A percentile compares a stretch with the other conserved stretches of the same genome.
Evolutionary conservation across 2,329 filamentous ascomycete species (phyloP).

Genomic region (Byssochlamys sp.): DNA sequence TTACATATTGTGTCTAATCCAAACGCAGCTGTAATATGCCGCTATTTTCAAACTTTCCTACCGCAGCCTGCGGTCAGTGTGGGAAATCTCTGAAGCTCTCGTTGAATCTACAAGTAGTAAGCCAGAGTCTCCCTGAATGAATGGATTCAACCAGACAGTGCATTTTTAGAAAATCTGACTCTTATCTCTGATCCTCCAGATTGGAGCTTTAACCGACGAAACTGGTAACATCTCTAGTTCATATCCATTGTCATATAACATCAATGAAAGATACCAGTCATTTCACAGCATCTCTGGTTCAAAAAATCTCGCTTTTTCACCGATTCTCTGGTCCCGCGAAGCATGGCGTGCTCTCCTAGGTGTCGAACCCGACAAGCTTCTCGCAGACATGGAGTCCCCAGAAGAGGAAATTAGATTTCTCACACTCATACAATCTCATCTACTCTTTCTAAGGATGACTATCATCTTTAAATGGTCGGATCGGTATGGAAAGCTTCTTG

Average conservation of each 20-base stretch:
- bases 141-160: neutral
- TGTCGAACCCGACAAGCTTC: conserved; percentile 28
- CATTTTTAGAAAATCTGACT: neutral
- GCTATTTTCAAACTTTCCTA: conserved; percentile 34
- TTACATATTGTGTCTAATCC: neutral
- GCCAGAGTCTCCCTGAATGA: neutral
- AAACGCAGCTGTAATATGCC: conserved; percentile 36
- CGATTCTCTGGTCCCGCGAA: conserved; percentile 34
- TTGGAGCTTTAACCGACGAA: conserved; percentile 27
- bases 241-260: conserved; percentile 1
- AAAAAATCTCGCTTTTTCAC: conserved; percentile 22
- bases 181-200: conserved; percentile 1
- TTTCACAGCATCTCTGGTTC: neutral
- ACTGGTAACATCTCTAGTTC: conserved; percentile 31
- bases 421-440: conserved; percentile 1
- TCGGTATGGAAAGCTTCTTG: conserved; percentile 4
- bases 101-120: conserved; percentile 10
- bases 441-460: conserved; percentile 7
- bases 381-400: neutral
- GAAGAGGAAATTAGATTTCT: conserved; percentile 2
- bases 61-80: conserved; percentile 7
- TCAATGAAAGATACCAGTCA: neutral
- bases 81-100: conserved; percentile 6
- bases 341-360: conserved; percentile 42
- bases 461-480: conserved; percentile 8